Evolutionary conservation across 371 early-diverging fungal species (phyloP), one percentile per base, ranked within the genome.

Genomic region (Dichotomocladium elegans): DNA sequence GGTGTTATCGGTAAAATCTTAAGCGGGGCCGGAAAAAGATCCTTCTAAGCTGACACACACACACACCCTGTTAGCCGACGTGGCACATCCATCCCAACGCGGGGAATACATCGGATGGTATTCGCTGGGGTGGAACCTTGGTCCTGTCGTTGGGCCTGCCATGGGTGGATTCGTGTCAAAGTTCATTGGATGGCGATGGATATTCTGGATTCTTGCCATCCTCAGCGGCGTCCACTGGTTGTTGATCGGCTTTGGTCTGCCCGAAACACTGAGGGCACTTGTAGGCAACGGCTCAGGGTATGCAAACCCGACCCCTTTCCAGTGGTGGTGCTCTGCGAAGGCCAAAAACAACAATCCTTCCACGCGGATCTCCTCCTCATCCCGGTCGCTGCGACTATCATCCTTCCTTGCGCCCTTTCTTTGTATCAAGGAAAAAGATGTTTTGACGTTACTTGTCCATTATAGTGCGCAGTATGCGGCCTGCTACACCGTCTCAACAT

Each of bases 1-100:
- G 87, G 88, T 0, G 74, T 82, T 3, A 78, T 88, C 14, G 79
- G 83, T 41, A 63, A 46, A 30, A 29, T n/a, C n/a, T n/a, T n/a
- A n/a, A n/a, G n/a, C n/a, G n/a, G n/a, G n/a, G n/a, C n/a, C n/a
- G 12, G 46, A 25, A 11, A 15, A 25, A 34, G 14, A 15, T 41
- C 30, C 15, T 41, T 50, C 26, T 40, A 12, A 34, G 1, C 17
- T 37, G n/a, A 37, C 37, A 37, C 37, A 14, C 21, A 37, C 1
- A 37, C 37, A 35, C 21, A 37, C 6, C 37, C 34, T 35, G 29
- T 42, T 53, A 59, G 59, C 53, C 35, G 59, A 59, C 44, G 45
- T 59, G 7, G 43, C 53, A 19, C 53, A 46, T 34, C 59, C 59
- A 24, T 45, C 59, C 25, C 27, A 59, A 33, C 53, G 59, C 41